These are phyloP conservation scores for Lactarius pseudohatsudake DNA, from an alignment of 768 basidiomycete genomes.

Conservation along the genomic window DNA sequence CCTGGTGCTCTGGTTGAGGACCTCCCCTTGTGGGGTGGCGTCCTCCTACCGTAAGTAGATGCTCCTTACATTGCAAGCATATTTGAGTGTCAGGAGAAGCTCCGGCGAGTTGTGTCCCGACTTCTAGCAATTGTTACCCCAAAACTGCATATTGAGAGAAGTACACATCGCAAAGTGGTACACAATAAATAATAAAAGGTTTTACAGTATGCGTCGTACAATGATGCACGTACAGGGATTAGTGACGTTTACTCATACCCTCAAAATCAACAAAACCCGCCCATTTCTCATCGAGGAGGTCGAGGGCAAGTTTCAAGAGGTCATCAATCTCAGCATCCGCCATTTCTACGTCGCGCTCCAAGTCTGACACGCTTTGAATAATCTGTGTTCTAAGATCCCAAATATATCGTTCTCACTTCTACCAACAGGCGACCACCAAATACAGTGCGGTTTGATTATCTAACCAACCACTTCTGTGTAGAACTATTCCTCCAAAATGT, in stretches of 20 bases:
- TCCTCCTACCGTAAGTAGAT: neutral
- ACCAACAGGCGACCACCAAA: too few species aligned
- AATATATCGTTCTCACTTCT: too few species aligned
- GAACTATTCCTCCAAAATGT: neutral
- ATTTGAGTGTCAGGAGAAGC: neutral
- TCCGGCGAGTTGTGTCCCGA: neutral
- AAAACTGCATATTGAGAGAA: neutral
- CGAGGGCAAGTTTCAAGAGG: neutral
- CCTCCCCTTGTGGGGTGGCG: too few species aligned
- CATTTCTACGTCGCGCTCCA: slow-evolving; percentile 1
- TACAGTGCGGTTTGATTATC: neutral
- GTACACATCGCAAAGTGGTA: neutral
- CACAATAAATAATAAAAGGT: neutral
- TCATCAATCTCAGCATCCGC: neutral
- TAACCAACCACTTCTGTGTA: neutral
- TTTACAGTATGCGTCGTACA: neutral
- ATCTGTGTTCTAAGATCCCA: too few species aligned
- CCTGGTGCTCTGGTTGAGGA: too few species aligned
- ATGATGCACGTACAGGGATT: neutral
- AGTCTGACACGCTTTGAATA: neutral
- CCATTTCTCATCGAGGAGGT: slow-evolving; percentile 5
- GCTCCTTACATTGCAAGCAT: neutral
- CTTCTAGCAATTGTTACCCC: neutral
- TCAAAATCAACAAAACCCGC: neutral
- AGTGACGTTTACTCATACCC: neutral